These are phyloP conservation scores for Phytophthora tentaculata DNA, from an alignment of 352 stramenopile genomes.

Conservation along the genomic window DNA sequence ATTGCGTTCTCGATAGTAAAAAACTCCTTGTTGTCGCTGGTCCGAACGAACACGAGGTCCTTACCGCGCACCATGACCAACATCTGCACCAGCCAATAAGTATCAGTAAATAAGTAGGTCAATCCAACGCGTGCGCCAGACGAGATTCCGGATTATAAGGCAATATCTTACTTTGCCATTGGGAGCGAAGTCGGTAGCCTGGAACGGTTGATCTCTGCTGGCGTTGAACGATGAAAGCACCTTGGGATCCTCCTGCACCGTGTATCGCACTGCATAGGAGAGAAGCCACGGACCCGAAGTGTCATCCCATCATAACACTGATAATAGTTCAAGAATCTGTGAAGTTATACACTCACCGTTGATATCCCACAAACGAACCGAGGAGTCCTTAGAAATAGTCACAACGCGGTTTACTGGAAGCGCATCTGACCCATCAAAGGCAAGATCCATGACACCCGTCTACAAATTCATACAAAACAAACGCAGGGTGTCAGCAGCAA, in stretches of 20 bases:
- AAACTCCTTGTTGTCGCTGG: conserved; percentile 54
- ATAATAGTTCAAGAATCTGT: too few relatives aligned
- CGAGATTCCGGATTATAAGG: not conserved
- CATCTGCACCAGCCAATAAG: conserved; percentile 46
- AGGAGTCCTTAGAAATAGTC: conserved; percentile 81
- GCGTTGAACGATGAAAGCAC: conserved; percentile 68
- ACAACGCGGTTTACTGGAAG: conserved; percentile 77
- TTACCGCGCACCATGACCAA: conserved; percentile 59
- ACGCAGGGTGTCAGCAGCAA: conserved; percentile 19
- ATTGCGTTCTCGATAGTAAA: conserved; percentile 60
- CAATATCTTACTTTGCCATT: conserved; percentile 63
- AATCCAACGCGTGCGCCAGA: not conserved
- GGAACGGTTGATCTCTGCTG: conserved; percentile 58
- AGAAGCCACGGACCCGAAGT: not conserved
- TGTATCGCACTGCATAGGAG: conserved; percentile 66
- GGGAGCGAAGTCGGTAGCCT: conserved; percentile 67
- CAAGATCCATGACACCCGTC: conserved; percentile 78
- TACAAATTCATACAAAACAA: conserved; percentile 22
- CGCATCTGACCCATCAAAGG: conserved; percentile 75
- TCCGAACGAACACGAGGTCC: conserved; percentile 68
- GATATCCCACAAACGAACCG: conserved; percentile 82
- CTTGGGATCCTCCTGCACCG: conserved; percentile 78
- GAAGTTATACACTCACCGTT: conserved; percentile 65
- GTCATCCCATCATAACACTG: too few relatives aligned
- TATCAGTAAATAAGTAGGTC: not conserved